Evolutionary conservation across 179 eudicot genomes (phyloP), one percentile per base, ranked within the genome.

Genomic region (Actinidia arguta): DNA sequence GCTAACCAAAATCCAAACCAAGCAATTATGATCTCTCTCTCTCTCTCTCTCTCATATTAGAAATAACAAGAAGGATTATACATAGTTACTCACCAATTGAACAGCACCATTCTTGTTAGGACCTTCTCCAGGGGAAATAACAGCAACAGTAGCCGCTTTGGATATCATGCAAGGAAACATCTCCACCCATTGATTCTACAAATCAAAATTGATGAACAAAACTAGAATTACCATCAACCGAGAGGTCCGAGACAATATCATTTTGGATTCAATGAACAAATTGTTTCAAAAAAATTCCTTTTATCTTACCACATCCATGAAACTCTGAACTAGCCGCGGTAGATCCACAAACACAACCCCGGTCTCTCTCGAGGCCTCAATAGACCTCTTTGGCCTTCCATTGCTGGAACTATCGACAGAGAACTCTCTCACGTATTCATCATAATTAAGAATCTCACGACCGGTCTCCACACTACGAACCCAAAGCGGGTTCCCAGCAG

Each of bases 151-250:
- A 64, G 92, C 94, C 42, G 98, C 98, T 85, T 93, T 92, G 1
- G 99, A 91, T 76, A 96, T 88, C 89, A 96, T 82, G 87, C 91
- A 86, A 31, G 98, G 97, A 86, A 97, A 95, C 95, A 97, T 88
- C 82, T 97, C 99, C 85, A 89, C 92, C 98, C 97, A 97, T 84
- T 91, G 95, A 83, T 92, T 95, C 99, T 97, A 83, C 82, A 31
- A 76, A 75, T 51, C 47, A 78, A 6, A 62, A 8, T 8, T 1
- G 14, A 36, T 31, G 36, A 31, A 31, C 36, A 31, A 31, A 31
- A 31, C 36, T 31, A 82, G 82, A 24, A 73, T 24, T 55, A 20
- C 20, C 8, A 39, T 78, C 42, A 47, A 25, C 47, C 24, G 25
- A 67, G 52, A 22, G 2, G n/a, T n/a, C n/a, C n/a, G n/a, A 17